Base-by-base conservation (phyloP, 2,329 filamentous ascomycete species). In the Myriosclerotinia duriaeana region DNA sequence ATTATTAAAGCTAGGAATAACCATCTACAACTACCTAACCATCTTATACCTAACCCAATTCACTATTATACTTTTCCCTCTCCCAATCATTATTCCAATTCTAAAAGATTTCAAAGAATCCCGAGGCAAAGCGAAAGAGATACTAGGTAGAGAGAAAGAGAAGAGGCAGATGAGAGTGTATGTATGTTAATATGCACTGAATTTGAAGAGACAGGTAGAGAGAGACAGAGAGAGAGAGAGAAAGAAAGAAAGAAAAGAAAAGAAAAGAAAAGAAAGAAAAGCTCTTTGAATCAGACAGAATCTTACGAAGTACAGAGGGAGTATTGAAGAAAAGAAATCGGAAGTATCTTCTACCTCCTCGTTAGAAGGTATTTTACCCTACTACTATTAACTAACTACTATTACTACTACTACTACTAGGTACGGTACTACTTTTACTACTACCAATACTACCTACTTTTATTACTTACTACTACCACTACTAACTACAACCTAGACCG, bases 271-370 rank as follows among this genome's bases (percentile, higher is more conserved):
- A 26, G 26, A 26, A 26, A 26, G 26, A 26, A 26, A 26, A 17
- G 46, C 52, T 55, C 48, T 44, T 46, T 64, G 40, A 44, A 55
- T 7, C 5, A 20, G 7, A 17, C 17, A 46, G 14, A 17, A 46
- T 14, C 40, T 42, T 42, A 42, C 40, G 40, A 42, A 42, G 40
- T 15, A 12, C 14, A 15, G 12, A 44, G 5, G 40, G 12, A 44
- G 17, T 15, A 3, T 22, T 17, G 26, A 56, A 64, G 62, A 64
- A 64, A 64, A 64, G 52, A 56, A 63, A 42, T 42, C 60, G 60
- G 60, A 54, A 60, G 6, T 17, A 26, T 26, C 12, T 20, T 63
- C 11, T 11, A 22, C 22, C 17, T 55, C 34, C n/a, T 46, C 20
- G 9, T 42, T 44, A 14, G 5, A 26, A 58, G 5, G 20, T 42